Evolutionary conservation across 257 asterid species (phyloP), one percentile per base, ranked within the genome.

Genomic region (Scutellaria minor): DNA sequence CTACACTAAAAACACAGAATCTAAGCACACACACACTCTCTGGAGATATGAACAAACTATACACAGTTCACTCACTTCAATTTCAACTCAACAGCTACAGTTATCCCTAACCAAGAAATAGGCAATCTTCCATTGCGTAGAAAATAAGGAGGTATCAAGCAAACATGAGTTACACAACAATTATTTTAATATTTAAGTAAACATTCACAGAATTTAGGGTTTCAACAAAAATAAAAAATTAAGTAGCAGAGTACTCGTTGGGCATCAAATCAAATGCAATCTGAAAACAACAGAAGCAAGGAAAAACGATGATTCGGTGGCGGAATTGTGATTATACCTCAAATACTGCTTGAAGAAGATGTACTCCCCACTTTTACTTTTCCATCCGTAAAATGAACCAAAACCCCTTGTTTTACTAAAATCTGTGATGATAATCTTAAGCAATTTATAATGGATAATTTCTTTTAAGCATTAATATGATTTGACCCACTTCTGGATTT

Each of bases 211-310:
- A 61, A 59, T 63, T 55, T 5, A 42, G 63, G 22, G 44, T 52
- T 11, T 51, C 2, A 66, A 37, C 22, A 15, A 5, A 54, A 50
- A 13, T 22, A 31, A 20, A 42, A 5, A 5, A 12, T 0, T 13
- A n/a, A 66, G 53, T 31, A 73, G 24, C 3, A 7, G 24, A 68
- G 53, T 27, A 79, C 83, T 8, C 15, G 63, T 57, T 37, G 48
- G 44, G 70, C 41, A 50, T 45, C 61, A 56, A 46, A 14, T 44
- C 13, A 8, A 44, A 44, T 31, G 12, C 41, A 57, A 13, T 71
- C 59, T 37, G 9, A 56, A 42, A 41, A 10, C 27, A 41, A 8
- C 64, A 70, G 75, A 44, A 20, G 53, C 53, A 18, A 37, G 60
- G 59, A 40, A 13, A 55, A 20, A 37, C 47, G 27, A 53, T 53